Evolutionary conservation across 1,139 yeast genomes (phyloP), one percentile per base, ranked within the genome.

Genomic region (Debaryomyces sp.): DNA sequence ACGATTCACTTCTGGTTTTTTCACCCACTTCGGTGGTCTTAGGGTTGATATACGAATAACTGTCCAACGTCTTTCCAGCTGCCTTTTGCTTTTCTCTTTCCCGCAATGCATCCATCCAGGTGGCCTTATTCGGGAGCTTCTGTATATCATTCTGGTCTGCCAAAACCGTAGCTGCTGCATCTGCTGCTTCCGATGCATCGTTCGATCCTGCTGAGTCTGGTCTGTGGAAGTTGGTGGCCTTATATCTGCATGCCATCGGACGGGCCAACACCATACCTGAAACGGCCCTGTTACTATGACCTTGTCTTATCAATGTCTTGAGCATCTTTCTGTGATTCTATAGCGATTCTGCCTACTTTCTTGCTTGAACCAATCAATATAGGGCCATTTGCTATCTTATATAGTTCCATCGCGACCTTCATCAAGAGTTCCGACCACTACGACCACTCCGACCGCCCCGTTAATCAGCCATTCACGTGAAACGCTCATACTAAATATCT

Each of bases 91-190:
- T 80, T 56, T 85, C 82, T 44, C 92, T 77, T 56, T 89, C 95
- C n/a, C 80, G 78, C 52, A 89, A 71, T 0, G 96, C 96, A 48
- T 84, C 88, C 58, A 89, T 66, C 97, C 97, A 90, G 6, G 96
- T 87, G 23, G 87, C 88, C 55, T 82, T 80, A 58, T 81, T 81
- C 18, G 80, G 78, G 50, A 62, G 50, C 44, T 65, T 61, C 54
- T 66, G 71, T 45, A 57, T 47, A 54, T 76, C 80, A 34, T 62
- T 58, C 48, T 65, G 64, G 54, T 85, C 89, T 1, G 87, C 81
- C 49, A 82, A 60, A 15, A 84, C 75, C 5, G 89, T 83, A 22
- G 89, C 81, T 3, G 85, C 73, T 22, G 89, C 89, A 62, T 85
- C 90, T 9, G 88, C 88, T 3, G 87, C 86, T 44, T 80, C 83